Evolutionary conservation across 2,329 filamentous ascomycete species (phyloP).

Genomic region (Trichoderma brevicompactum): DNA sequence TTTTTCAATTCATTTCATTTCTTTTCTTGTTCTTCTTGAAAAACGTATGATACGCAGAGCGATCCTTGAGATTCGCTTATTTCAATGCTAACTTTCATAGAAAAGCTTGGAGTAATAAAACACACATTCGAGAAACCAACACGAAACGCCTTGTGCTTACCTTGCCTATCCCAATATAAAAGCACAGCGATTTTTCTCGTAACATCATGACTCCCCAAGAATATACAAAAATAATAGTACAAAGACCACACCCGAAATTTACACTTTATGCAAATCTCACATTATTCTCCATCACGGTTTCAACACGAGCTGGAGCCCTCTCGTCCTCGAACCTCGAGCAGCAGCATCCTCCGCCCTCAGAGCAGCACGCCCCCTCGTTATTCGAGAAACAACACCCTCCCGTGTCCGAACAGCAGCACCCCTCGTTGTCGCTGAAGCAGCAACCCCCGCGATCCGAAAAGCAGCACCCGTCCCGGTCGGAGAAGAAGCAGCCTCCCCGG

Average conservation of each 20-base stretch:
- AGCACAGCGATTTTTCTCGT: background rate
- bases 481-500: slow-evolving; percentile 27
- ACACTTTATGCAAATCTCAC: background rate
- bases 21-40: background rate
- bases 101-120: no score
- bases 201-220: background rate
- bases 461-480: slow-evolving; percentile 28
- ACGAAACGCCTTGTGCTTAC: no score
- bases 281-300: background rate
- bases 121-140: no score
- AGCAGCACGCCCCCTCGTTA: slow-evolving; percentile 6
- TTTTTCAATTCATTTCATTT: background rate
- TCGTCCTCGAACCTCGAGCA: slow-evolving; percentile 2
- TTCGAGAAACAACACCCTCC: slow-evolving; percentile 30
- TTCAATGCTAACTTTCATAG: background rate
- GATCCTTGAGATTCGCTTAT: background rate
- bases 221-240: no score
- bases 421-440: slow-evolving; percentile 27
- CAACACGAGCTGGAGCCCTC: background rate
- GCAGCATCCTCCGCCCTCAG: background rate
- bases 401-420: slow-evolving; percentile 30
- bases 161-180: no score
- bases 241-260: background rate
- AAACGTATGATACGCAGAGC: no score
- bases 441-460: slow-evolving; percentile 26